phyloP scores from a whole-genome alignment of 2,329 filamentous ascomycete species.

The Claviceps quebecensis region DNA sequence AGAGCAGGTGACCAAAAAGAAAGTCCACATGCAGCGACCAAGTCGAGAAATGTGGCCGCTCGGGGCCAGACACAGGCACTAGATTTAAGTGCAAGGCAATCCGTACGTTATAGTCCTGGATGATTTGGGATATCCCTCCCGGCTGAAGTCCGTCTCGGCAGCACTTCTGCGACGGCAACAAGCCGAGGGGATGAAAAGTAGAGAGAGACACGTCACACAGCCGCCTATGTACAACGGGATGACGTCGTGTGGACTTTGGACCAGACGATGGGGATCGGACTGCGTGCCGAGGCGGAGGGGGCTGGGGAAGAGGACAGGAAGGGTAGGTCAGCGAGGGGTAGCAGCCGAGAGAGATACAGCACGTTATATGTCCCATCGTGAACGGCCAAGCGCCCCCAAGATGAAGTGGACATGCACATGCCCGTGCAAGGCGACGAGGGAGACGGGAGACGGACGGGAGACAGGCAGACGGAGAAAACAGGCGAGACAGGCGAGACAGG shows the following conservation, averaged over 20 bases:
- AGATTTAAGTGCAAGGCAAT: slow-evolving; percentile 5
- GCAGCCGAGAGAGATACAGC: neutral
- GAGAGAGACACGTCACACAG: neutral
- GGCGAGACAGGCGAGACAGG: neutral
- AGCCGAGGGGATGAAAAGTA: neutral
- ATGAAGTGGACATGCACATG: neutral
- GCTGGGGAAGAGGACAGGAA: neutral
- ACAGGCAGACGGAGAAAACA: neutral
- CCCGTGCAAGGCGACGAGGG: neutral
- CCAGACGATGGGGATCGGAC: neutral
- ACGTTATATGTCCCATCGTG: slow-evolving; percentile 5
- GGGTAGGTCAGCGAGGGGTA: neutral
- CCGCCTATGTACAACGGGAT: neutral
- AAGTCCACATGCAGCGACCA: slow-evolving; percentile 3
- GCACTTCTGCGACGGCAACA: neutral
- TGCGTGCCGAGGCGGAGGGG: neutral
- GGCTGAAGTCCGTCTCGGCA: neutral
- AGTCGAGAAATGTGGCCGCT: slow-evolving; percentile 2
- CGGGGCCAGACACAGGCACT: slow-evolving; percentile 2
- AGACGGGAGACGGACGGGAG: neutral
- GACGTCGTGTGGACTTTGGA: neutral
- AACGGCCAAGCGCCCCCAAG: neutral
- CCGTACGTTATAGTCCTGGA: slow-evolving; percentile 3
- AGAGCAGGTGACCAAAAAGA: slow-evolving; percentile 3
- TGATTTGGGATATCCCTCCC: neutral